These are phyloP conservation scores for Colletotrichum somersetense DNA, from an alignment of 2,329 filamentous ascomycete genomes.

Conservation along the genomic window DNA sequence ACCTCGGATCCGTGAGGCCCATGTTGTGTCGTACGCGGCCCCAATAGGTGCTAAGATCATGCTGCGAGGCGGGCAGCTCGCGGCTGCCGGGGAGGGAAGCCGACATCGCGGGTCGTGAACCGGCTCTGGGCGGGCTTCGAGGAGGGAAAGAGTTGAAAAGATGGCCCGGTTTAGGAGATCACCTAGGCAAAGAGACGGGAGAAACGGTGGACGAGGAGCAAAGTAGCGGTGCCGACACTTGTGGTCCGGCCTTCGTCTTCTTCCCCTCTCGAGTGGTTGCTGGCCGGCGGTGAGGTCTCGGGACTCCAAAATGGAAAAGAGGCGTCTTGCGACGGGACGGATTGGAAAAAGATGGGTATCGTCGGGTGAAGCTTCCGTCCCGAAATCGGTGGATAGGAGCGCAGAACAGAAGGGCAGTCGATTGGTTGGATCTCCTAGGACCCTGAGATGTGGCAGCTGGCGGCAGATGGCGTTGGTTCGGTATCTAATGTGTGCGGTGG, in stretches of 20 bases:
- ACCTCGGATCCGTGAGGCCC: conserved; percentile 95
- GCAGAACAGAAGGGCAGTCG: neutral
- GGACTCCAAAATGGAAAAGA: neutral
- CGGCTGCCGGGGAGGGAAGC: conserved; percentile 75
- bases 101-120: conserved; percentile 64
- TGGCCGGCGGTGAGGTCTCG: conserved; percentile 22
- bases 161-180: conserved; percentile 8
- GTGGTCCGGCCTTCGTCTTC: neutral
- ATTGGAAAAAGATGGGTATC: conserved; percentile 37
- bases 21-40: conserved; percentile 91
- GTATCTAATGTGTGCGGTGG: neutral
- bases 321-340: conserved; percentile 7
- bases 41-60: conserved; percentile 94
- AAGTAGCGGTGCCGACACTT: conserved; percentile 32
- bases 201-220: neutral
- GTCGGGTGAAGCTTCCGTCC: conserved; percentile 37
- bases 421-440: conserved; percentile 3
- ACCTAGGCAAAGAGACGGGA: neutral
- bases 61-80: conserved; percentile 90
- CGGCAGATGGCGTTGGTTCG: neutral
- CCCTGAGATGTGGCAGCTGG: conserved; percentile 1
- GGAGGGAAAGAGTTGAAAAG: neutral
- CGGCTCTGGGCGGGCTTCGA: neutral
- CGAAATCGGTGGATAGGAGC: conserved; percentile 32
- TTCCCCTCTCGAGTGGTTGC: neutral